These are phyloP conservation scores for Escovopsis weberi DNA, from an alignment of 2,329 filamentous ascomycete genomes.

Conservation along the genomic window DNA sequence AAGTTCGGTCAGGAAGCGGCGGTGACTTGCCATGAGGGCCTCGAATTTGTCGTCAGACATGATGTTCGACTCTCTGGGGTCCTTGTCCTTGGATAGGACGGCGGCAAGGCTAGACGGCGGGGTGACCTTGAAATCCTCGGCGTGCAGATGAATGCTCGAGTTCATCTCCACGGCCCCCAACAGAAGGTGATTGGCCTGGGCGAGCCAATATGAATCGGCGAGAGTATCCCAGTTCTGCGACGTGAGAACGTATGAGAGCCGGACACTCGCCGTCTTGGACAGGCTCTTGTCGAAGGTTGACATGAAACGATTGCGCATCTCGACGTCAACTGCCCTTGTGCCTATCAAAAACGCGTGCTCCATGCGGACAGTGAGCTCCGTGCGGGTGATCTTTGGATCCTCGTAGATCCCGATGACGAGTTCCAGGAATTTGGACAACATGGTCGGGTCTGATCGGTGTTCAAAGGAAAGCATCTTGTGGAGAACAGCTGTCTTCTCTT, in stretches of 20 bases:
- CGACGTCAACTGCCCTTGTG: slow-evolving; percentile 79
- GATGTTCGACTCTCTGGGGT: slow-evolving; percentile 44
- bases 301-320: slow-evolving; percentile 96
- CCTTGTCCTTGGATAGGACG: slow-evolving; percentile 63
- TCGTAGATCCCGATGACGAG: slow-evolving; percentile 97
- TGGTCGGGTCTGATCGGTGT: slow-evolving; percentile 62
- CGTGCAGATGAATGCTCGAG: slow-evolving; percentile 59
- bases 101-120: slow-evolving; percentile 60
- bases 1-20: slow-evolving; percentile 70
- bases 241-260: slow-evolving; percentile 76
- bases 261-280: slow-evolving; percentile 79
- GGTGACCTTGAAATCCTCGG: slow-evolving; percentile 70
- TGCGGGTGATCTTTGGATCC: slow-evolving; percentile 86
- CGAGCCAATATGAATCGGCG: slow-evolving; percentile 89
- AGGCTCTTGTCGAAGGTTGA: slow-evolving; percentile 89
- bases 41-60: slow-evolving; percentile 79
- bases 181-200: slow-evolving; percentile 85
- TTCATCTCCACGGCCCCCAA: slow-evolving; percentile 84
- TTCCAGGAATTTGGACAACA: slow-evolving; percentile 86
- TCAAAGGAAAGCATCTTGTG: slow-evolving; percentile 98
- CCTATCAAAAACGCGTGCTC: slow-evolving; percentile 97
- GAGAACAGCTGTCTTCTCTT: slow-evolving; percentile 97
- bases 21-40: slow-evolving; percentile 59
- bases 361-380: slow-evolving; percentile 90
- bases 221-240: slow-evolving; percentile 97